Evolutionary conservation across 495 filamentous ascomycete species (phyloP).

Genomic region (Aspergillus steynii): DNA sequence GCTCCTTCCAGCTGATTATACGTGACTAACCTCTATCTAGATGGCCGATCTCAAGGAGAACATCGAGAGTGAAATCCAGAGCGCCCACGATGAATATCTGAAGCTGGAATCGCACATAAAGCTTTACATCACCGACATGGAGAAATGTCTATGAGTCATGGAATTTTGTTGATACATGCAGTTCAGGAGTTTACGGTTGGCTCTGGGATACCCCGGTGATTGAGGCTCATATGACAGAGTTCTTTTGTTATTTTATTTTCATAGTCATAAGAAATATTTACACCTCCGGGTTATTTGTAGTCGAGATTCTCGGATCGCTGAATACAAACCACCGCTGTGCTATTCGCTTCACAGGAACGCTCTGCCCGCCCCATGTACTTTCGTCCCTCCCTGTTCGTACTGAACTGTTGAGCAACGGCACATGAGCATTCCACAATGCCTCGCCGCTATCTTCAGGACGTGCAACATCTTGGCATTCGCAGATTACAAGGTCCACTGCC

Average conservation of each 20-base stretch:
- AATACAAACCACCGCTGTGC: conserved; percentile 75
- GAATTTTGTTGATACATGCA: conserved; percentile 25
- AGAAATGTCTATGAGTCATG: conserved; percentile 70
- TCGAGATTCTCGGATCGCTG: conserved; percentile 12
- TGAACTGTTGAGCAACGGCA: conserved; percentile 66
- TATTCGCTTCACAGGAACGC: conserved; percentile 63
- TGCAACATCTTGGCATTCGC: conserved; percentile 41
- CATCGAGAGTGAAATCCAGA: conserved; percentile 88
- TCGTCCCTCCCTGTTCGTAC: conserved; percentile 49
- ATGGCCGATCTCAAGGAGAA: conserved; percentile 97
- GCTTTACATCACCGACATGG: conserved; percentile 98
- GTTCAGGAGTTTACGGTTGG: conserved; percentile 42
- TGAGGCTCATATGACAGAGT: conserved; percentile 22
- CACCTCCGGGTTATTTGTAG: conserved; percentile 6
- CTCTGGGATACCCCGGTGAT: conserved; percentile 45
- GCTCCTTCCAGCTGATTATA: background rate
- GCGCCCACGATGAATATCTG: conserved; percentile 86
- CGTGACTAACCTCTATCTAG: conserved; percentile 44
- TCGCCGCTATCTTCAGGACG: conserved; percentile 30
- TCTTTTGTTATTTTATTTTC: conserved; percentile 13
- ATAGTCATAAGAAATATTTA: conserved; percentile 5
- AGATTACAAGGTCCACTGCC: conserved; percentile 38
- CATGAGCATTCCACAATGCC: conserved; percentile 50
- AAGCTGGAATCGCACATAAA: conserved; percentile 97
- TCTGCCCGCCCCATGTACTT: conserved; percentile 66